Evolutionary conservation across 148 eudicot genomes (phyloP).

Genomic region (Amaranthus palmeri): DNA sequence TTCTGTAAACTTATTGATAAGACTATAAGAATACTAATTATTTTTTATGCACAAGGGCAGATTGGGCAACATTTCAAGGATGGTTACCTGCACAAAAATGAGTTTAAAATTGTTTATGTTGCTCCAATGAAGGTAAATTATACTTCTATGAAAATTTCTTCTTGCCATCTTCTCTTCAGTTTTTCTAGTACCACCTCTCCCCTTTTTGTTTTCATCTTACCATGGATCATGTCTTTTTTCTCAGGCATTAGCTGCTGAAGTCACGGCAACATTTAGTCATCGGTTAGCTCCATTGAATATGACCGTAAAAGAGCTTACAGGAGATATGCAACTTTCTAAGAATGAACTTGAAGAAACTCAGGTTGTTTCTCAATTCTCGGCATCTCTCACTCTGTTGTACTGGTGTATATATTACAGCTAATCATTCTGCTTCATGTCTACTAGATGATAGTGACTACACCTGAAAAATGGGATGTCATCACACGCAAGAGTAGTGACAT

Average conservation of each 20-base stretch:
- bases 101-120: conserved; percentile 96
- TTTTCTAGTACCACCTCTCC: neutral
- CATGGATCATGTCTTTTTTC: conserved; percentile 10
- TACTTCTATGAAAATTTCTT: neutral
- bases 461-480: conserved; percentile 99
- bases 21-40: conserved; percentile 1
- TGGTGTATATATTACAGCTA: neutral
- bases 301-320: conserved; percentile 93
- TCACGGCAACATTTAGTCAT: conserved; percentile 81
- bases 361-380: conserved; percentile 38
- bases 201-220: neutral
- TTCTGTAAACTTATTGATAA: neutral
- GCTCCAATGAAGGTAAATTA: conserved; percentile 96
- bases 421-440: conserved; percentile 17
- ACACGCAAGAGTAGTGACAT: conserved; percentile 99
- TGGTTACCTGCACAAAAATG: conserved; percentile 95
- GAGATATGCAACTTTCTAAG: conserved; percentile 96
- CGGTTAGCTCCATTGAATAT: conserved; percentile 82
- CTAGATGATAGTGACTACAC: conserved; percentile 99
- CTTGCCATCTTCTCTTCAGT: neutral
- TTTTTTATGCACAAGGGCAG: conserved; percentile 33
- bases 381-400: neutral
- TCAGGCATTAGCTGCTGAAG: conserved; percentile 97
- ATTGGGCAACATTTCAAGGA: conserved; percentile 90
- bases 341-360: conserved; percentile 93